Conservation (phyloP, 805 yeast species). For the Helenozyma rhizophorensis region DNA sequence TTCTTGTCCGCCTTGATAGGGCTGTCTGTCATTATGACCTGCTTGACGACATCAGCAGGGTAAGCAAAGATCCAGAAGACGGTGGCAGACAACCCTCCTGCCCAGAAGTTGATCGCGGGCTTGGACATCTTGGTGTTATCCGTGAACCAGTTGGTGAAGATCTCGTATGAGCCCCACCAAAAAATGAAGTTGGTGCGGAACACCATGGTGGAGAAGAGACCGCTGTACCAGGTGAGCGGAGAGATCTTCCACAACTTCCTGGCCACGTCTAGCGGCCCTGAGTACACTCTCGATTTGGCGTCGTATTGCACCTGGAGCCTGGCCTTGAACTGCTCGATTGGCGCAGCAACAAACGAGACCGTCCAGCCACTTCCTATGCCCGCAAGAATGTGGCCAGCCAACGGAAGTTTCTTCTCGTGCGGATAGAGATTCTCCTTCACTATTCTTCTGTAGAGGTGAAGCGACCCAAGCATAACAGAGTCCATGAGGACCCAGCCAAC, state of each 20-base stretch:
- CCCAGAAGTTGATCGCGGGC: slow-evolving; percentile 81
- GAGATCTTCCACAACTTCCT: slow-evolving; percentile 50
- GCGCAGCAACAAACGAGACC: slow-evolving; percentile 93
- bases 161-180: slow-evolving; percentile 93
- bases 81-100: slow-evolving; percentile 84
- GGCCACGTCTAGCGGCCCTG: slow-evolving; percentile 79
- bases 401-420: slow-evolving; percentile 60
- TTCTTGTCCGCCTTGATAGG: slow-evolving; percentile 58
- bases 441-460: slow-evolving; percentile 69
- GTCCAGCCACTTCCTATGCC: slow-evolving; percentile 87
- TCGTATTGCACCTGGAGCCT: slow-evolving; percentile 88
- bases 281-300: slow-evolving; percentile 58
- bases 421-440: slow-evolving; percentile 62
- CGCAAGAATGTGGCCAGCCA: slow-evolving; percentile 70
- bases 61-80: slow-evolving; percentile 88
- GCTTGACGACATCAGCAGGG: slow-evolving; percentile 86
- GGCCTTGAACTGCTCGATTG: slow-evolving; percentile 86
- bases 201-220: slow-evolving; percentile 79
- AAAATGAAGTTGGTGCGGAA: slow-evolving; percentile 83
- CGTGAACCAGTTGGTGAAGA: slow-evolving; percentile 66
- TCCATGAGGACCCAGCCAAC: slow-evolving; percentile 95
- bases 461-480: slow-evolving; percentile 81
- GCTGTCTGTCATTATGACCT: slow-evolving; percentile 76
- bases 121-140: slow-evolving; percentile 60
- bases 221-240: slow-evolving; percentile 64